phyloP scores from a whole-genome alignment of 495 filamentous ascomycete species.

The Trichocladium uniseriatum region DNA sequence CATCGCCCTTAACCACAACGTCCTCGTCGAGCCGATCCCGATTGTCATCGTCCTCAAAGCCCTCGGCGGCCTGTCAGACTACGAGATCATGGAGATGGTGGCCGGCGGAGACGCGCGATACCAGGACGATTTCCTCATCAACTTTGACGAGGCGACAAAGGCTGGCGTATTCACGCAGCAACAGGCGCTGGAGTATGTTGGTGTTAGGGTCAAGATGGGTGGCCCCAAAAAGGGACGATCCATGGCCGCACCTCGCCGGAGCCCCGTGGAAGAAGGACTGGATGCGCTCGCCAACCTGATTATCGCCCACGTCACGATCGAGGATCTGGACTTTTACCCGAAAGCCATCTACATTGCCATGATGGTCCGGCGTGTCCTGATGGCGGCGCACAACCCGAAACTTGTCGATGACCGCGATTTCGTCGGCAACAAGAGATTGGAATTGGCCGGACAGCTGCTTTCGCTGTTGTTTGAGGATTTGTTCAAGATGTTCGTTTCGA shows the following conservation, averaged over 20 bases:
- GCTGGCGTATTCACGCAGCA: conserved; percentile 81
- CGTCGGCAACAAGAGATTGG: conserved; percentile 92
- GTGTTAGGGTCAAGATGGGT: conserved; percentile 73
- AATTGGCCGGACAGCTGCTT: conserved; percentile 87
- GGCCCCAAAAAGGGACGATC: conserved; percentile 43
- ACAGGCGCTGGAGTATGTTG: conserved; percentile 88
- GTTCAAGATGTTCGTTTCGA: conserved; percentile 86
- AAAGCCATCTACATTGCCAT: conserved; percentile 93
- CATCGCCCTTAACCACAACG: conserved; percentile 84
- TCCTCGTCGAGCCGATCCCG: conserved; percentile 82
- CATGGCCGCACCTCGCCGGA: conserved; percentile 41
- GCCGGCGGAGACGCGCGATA: conserved; percentile 75
- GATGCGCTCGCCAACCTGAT: conserved; percentile 87
- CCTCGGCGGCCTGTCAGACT: conserved; percentile 85
- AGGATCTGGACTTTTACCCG: conserved; percentile 81
- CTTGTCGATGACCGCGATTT: conserved; percentile 95
- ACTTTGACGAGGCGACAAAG: conserved; percentile 84
- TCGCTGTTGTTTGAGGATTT: conserved; percentile 95
- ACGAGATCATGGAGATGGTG: conserved; percentile 83
- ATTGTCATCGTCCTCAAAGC: conserved; percentile 89
- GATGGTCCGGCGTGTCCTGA: conserved; percentile 88
- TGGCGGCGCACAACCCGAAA: conserved; percentile 79
- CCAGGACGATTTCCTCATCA: conserved; percentile 87
- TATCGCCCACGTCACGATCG: conserved; percentile 85
- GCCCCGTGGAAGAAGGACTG: conserved; percentile 75